A percentile compares a stretch with the other conserved stretches of the same genome.
phyloP scores from a whole-genome alignment of 192 early-diverging fungal species.

The Coemansia sp. region DNA sequence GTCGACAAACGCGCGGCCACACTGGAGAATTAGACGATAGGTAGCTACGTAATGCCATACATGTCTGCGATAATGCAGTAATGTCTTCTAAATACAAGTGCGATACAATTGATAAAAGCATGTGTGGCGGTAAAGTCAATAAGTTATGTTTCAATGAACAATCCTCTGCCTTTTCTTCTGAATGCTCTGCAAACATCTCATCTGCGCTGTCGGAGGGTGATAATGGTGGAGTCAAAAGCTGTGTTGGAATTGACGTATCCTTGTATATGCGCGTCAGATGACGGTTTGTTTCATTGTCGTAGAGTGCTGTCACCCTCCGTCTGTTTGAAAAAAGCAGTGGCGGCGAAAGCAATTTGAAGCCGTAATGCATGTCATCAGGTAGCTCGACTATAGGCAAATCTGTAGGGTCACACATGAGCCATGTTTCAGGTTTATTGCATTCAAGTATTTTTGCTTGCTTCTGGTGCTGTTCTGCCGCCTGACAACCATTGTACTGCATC shows the following conservation, averaged over 20 bases:
- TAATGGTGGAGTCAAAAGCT: constrained; percentile 44
- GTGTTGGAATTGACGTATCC: constrained; percentile 16
- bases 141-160: constrained; percentile 5
- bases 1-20: constrained; percentile 35
- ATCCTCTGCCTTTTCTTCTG: not conserved
- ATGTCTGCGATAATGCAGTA: constrained; percentile 33
- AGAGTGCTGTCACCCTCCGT: not conserved
- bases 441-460: not conserved
- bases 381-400: constrained; percentile 25
- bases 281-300: constrained; percentile 1
- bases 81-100: constrained; percentile 18
- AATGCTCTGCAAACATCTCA: not conserved
- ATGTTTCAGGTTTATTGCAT: not conserved
- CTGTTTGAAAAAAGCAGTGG: constrained; percentile 11
- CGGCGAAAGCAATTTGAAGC: constrained; percentile 1
- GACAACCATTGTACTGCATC: constrained; percentile 1
- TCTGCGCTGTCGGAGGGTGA: constrained; percentile 18
- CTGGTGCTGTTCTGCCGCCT: not conserved
- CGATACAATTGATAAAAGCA: constrained; percentile 35
- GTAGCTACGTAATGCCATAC: constrained; percentile 28
- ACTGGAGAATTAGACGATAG: constrained; percentile 30
- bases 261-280: not conserved
- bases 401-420: constrained; percentile 48
- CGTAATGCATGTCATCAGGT: no score
- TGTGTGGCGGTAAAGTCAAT: constrained; percentile 32